phyloP scores from a whole-genome alignment of 805 yeast genomes.

The Barnettozyma botsteinii region DNA sequence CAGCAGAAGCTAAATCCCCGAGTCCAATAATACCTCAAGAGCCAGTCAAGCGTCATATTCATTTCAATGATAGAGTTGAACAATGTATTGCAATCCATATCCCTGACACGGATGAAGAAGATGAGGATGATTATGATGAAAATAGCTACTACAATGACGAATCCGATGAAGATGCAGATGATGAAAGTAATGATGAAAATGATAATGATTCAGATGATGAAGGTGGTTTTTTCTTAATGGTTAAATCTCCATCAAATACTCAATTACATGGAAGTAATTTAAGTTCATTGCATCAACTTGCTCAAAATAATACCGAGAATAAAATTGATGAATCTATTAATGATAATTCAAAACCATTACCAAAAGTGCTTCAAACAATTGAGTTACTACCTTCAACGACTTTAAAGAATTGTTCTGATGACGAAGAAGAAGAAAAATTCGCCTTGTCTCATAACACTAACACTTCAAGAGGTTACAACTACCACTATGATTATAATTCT shows the following conservation, averaged over 20 bases:
- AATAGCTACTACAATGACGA: too few relatives aligned
- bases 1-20: neutral
- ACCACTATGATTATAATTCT: slow-evolving; percentile 73
- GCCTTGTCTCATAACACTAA: slow-evolving; percentile 68
- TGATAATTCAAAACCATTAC: neutral
- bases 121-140: slow-evolving; percentile 17
- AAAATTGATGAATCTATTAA: neutral
- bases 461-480: slow-evolving; percentile 69
- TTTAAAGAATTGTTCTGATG: slow-evolving; percentile 70
- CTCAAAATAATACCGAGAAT: slow-evolving; percentile 1
- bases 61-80: slow-evolving; percentile 89
- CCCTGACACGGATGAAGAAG: slow-evolving; percentile 20
- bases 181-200: slow-evolving; percentile 25
- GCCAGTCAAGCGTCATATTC: slow-evolving; percentile 39
- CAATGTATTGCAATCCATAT: slow-evolving; percentile 74
- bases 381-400: slow-evolving; percentile 83
- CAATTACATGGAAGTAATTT: slow-evolving; percentile 18
- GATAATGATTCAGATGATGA: slow-evolving; percentile 44
- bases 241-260: slow-evolving; percentile 37
- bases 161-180: slow-evolving; percentile 7
- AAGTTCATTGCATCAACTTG: slow-evolving; percentile 1
- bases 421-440: slow-evolving; percentile 40
- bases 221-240: slow-evolving; percentile 64
- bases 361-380: slow-evolving; percentile 43
- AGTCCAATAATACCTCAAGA: slow-evolving; percentile 3